phyloP scores from a whole-genome alignment of 495 filamentous ascomycete genomes.

The Polyplosphaeria fusca region DNA sequence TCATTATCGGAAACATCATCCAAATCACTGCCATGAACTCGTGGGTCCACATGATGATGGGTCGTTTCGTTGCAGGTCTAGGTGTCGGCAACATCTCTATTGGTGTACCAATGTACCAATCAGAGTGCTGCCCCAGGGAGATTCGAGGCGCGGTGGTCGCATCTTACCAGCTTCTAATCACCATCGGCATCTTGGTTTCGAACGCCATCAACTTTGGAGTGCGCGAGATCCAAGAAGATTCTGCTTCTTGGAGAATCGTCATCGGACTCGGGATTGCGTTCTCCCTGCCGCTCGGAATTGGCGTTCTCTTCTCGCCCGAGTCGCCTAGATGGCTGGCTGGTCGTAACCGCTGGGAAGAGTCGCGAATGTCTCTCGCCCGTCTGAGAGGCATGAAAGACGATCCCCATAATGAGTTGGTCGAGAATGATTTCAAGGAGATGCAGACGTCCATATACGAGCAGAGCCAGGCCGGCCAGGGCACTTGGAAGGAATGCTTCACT shows the following conservation, averaged over 20 bases:
- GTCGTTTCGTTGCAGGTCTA: slow-evolving; percentile 75
- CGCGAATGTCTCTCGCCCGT: slow-evolving; percentile 1
- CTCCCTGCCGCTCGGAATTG: slow-evolving; percentile 18
- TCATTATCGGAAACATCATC: slow-evolving; percentile 25
- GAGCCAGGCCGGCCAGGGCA: slow-evolving; percentile 7
- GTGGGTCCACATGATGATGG: slow-evolving; percentile 37
- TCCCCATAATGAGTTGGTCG: neutral
- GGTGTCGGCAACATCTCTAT: slow-evolving; percentile 78
- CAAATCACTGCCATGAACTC: slow-evolving; percentile 23
- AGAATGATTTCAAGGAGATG: slow-evolving; percentile 11
- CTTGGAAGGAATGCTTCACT: slow-evolving; percentile 14
- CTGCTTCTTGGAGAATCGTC: slow-evolving; percentile 12
- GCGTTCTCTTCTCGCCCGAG: slow-evolving; percentile 24
- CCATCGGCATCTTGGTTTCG: slow-evolving; percentile 72
- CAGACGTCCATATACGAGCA: slow-evolving; percentile 7
- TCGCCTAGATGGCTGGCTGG: slow-evolving; percentile 10
- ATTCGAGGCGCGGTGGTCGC: slow-evolving; percentile 77
- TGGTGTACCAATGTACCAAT: slow-evolving; percentile 66
- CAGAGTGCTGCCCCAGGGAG: slow-evolving; percentile 72
- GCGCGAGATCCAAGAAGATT: neutral
- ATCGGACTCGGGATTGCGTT: slow-evolving; percentile 19
- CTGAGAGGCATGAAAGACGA: slow-evolving; percentile 12
- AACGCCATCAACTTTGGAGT: slow-evolving; percentile 66
- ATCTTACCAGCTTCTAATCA: slow-evolving; percentile 78
- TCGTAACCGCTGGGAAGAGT: slow-evolving; percentile 1